phyloP scores from a whole-genome alignment of 2,329 filamentous ascomycete species.

The Teratosphaeria destructans region DNA sequence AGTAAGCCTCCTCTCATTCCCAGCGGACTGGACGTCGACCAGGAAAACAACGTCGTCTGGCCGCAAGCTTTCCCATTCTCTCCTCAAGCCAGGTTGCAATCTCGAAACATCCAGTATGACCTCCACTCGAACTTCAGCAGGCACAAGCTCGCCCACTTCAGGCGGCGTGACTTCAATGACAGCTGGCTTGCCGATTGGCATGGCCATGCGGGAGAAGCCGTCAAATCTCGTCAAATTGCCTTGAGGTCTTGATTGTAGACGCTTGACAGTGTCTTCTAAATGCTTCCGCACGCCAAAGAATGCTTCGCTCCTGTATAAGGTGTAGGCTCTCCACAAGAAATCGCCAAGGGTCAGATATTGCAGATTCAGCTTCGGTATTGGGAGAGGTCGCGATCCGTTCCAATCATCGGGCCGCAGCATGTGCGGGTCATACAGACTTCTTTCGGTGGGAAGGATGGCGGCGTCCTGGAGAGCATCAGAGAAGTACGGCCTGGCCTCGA shows the following conservation, averaged over 20 bases:
- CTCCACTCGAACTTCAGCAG: constrained; percentile 78
- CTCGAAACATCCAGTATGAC: constrained; percentile 73
- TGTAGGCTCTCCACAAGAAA: constrained; percentile 90
- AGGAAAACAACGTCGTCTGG: constrained; percentile 86
- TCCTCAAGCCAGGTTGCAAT: constrained; percentile 62
- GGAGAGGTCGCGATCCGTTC: constrained; percentile 74
- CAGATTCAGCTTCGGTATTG: constrained; percentile 86
- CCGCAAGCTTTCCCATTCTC: constrained; percentile 82
- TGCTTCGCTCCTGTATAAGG: constrained; percentile 78
- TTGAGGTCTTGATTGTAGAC: constrained; percentile 59
- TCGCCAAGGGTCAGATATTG: constrained; percentile 93
- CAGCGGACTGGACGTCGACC: constrained; percentile 58
- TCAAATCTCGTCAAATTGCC: constrained; percentile 62
- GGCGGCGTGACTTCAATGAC: constrained; percentile 79
- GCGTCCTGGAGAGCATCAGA: constrained; percentile 64
- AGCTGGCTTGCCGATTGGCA: constrained; percentile 74
- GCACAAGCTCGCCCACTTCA: constrained; percentile 70
- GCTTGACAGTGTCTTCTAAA: constrained; percentile 70
- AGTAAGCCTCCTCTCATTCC: constrained; percentile 37
- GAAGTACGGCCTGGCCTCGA: constrained; percentile 71
- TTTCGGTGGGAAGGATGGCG: constrained; percentile 74
- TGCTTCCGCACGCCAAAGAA: constrained; percentile 93
- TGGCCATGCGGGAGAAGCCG: constrained; percentile 83
- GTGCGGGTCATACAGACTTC: constrained; percentile 65
- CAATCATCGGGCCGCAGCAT: constrained; percentile 76